Conservation (phyloP, 164 flowering plant species). For the Malania oleifera region DNA sequence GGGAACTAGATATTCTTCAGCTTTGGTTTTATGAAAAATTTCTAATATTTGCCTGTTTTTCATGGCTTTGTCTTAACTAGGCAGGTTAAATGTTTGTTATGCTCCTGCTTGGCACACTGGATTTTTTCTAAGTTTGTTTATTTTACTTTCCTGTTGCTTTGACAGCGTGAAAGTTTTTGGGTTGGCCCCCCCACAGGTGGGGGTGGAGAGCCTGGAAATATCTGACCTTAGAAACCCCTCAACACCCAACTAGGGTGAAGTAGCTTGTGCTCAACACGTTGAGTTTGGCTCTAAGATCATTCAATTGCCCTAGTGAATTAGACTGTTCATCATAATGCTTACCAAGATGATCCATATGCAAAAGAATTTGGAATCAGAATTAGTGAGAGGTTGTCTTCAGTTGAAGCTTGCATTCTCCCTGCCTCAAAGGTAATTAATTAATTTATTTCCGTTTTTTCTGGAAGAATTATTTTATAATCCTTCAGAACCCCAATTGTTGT, state of each 20-base stretch:
- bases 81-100: background rate
- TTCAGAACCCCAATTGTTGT: background rate
- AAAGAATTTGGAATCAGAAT: constrained; percentile 89
- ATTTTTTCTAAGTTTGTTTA: too few relatives aligned
- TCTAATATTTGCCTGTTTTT: background rate
- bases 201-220: too few relatives aligned
- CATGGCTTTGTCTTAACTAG: background rate
- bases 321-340: constrained; percentile 90
- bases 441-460: too few relatives aligned
- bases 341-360: constrained; percentile 75
- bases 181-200: too few relatives aligned
- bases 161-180: too few relatives aligned
- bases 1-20: constrained; percentile 67
- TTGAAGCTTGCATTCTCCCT: constrained; percentile 94
- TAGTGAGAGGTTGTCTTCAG: constrained; percentile 74
- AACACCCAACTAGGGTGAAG: too few relatives aligned
- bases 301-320: too few relatives aligned
- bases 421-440: constrained; percentile 73
- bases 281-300: too few relatives aligned
- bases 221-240: too few relatives aligned
- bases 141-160: too few relatives aligned
- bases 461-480: background rate
- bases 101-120: too few relatives aligned
- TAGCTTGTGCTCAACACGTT: too few relatives aligned
- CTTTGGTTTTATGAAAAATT: constrained; percentile 21